Evolutionary conservation across 495 filamentous ascomycete genomes (phyloP).

Genomic region (Neurospora intermedia): DNA sequence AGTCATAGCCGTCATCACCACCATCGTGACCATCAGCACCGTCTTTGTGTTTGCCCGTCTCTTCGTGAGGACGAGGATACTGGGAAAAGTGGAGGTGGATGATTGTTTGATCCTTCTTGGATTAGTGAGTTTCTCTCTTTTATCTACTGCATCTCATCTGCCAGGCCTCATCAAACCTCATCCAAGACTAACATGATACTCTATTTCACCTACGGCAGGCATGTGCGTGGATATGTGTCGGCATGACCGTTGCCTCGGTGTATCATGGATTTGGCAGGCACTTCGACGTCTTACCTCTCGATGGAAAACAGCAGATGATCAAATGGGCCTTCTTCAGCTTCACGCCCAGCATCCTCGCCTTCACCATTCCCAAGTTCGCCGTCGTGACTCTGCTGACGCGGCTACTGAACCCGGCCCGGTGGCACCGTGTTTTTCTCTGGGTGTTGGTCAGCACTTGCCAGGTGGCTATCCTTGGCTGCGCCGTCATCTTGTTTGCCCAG

Average conservation of each 20-base stretch:
- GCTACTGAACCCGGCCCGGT: conserved; percentile 9
- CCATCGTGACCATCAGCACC: conserved; percentile 10
- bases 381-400: conserved; percentile 15
- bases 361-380: conserved; percentile 18
- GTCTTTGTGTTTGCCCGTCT: conserved; percentile 20
- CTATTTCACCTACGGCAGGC: not conserved
- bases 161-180: not conserved
- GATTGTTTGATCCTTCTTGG: conserved; percentile 13
- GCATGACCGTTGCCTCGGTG: not conserved
- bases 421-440: conserved; percentile 13
- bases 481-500: conserved; percentile 16
- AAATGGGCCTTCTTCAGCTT: conserved; percentile 16
- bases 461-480: conserved; percentile 10
- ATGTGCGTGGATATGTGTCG: conserved; percentile 2
- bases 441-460: conserved; percentile 18
- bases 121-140: conserved; percentile 4
- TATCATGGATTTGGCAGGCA: conserved; percentile 12
- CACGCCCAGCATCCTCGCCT: conserved; percentile 15
- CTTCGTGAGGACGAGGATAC: conserved; percentile 10
- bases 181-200: not conserved
- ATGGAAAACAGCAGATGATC: not conserved
- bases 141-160: not conserved
- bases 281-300: not conserved
- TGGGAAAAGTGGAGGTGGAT: conserved; percentile 15
- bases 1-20: conserved; percentile 4